Evolutionary conservation across 352 stramenopile genomes (phyloP), one percentile per base, ranked within the genome.

Genomic region (Phytophthora uliginosa): DNA sequence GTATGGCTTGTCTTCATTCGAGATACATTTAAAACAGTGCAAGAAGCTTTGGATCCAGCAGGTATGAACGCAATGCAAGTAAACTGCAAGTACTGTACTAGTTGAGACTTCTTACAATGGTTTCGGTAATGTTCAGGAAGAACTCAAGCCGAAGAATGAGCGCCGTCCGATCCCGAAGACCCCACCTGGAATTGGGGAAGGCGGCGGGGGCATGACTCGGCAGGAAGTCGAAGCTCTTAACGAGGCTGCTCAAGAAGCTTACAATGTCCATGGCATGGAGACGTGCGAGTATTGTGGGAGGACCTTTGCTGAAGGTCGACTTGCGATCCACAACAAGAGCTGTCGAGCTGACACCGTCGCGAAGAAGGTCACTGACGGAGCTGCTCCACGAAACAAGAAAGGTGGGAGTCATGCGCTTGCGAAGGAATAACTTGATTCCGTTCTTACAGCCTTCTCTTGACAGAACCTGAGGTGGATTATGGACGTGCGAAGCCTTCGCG

Each of bases 1-100:
- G 45, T 95, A 95, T 56, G 88, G 86, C 0, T 74, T 93, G 24
- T 93, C 86, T 13, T 94, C 88, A 15, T 94, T 94, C 61, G 86
- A 95, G 9, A 95, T 95, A 59, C 88, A 95, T 55, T 69, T 95
- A 40, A 94, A 93, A 72, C 88, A 95, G 50, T 95, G 88, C 80
- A 95, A 95, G 69, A 92, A 94, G 53, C 67, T 95, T 3, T 95
- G 86, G 74, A 72, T 93, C 47, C 73, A 86, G 7, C 84, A 92
- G 79, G 81, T 89, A 63, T 4, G 5, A 33, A 17, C 31, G 20
- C 9, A 24, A 15, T 33, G n/a, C n/a, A 50, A 50, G 31, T n/a
- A 20, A 48, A 26, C 18, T 50, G 3, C 10, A 17, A 26, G 24
- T 26, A 26, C 24, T 26, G 24, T 26, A 26, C 24, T 26, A 26